A percentile compares a stretch with the other conserved stretches of the same genome.
These are phyloP conservation scores for Sophora flavescens DNA, from an alignment of 306 rosid genomes.

Conservation along the genomic window DNA sequence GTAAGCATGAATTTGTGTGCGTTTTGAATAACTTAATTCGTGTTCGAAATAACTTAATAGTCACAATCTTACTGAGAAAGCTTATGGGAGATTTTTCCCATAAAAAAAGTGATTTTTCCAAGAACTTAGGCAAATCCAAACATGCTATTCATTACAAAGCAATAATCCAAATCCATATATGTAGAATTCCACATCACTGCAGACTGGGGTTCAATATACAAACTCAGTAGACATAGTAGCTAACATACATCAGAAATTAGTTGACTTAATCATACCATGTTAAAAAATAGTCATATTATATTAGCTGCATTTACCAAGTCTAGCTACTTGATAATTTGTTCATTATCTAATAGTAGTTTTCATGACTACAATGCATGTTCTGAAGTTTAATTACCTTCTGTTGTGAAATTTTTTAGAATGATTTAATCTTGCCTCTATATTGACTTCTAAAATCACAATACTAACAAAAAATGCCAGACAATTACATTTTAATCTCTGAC, in stretches of 20 bases:
- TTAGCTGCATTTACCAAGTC: neutral
- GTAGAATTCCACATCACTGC: constrained; percentile 1
- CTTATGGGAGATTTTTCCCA: too few relatives aligned
- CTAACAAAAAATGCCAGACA: neutral
- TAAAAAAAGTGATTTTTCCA: neutral
- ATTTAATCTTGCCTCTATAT: constrained; percentile 1
- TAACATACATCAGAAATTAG: neutral
- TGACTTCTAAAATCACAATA: constrained; percentile 16
- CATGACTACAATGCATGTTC: constrained; percentile 6
- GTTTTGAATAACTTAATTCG: too few relatives aligned
- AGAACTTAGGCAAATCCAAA: neutral
- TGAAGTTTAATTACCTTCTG: constrained; percentile 1
- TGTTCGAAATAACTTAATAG: too few relatives aligned
- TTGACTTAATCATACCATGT: neutral
- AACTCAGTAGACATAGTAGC: neutral
- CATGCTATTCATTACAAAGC: neutral
- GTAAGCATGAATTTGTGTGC: too few relatives aligned
- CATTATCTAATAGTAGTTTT: neutral
- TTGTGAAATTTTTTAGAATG: neutral
- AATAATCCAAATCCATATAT: constrained; percentile 2
- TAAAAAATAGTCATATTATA: neutral
- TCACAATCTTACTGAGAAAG: neutral
- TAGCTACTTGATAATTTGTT: neutral
- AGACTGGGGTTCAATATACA: neutral
- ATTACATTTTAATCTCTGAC: constrained; percentile 27